Evolutionary conservation across 352 stramenopile species (phyloP).

Genomic region (Hyphochytrium catenoides): DNA sequence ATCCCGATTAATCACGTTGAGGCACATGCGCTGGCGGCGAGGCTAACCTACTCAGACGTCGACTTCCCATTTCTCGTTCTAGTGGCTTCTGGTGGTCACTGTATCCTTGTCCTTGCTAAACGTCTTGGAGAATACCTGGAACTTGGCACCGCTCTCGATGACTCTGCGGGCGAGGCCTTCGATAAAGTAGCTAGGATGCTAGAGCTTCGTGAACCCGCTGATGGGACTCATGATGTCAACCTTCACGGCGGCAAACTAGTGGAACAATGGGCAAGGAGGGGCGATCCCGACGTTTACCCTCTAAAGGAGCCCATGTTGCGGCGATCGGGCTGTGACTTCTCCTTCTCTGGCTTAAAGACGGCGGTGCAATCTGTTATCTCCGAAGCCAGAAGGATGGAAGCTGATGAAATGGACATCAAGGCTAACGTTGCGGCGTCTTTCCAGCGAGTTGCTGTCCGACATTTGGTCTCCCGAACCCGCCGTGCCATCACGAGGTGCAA

Average conservation of each 20-base stretch:
- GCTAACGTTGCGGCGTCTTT: slow-evolving; percentile 22
- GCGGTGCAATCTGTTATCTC: slow-evolving; percentile 62
- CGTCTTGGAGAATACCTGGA: slow-evolving; percentile 76
- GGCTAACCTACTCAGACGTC: slow-evolving; percentile 30
- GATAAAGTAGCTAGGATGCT: slow-evolving; percentile 94
- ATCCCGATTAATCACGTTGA: slow-evolving; percentile 93
- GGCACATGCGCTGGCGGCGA: slow-evolving; percentile 83
- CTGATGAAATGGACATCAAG: slow-evolving; percentile 10
- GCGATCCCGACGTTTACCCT: slow-evolving; percentile 62
- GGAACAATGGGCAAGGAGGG: slow-evolving; percentile 64
- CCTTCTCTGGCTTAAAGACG: slow-evolving; percentile 93
- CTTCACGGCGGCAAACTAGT: slow-evolving; percentile 77
- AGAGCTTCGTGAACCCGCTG: slow-evolving; percentile 16
- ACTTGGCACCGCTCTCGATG: slow-evolving; percentile 87
- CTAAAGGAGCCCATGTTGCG: slow-evolving; percentile 69
- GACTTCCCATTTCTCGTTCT: slow-evolving; percentile 91
- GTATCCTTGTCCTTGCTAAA: slow-evolving; percentile 76
- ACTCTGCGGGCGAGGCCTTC: slow-evolving; percentile 92
- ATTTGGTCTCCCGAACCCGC: slow-evolving; percentile 64
- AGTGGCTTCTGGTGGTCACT: slow-evolving; percentile 95
- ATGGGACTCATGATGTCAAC: slow-evolving; percentile 10
- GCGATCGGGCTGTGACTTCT: slow-evolving; percentile 82
- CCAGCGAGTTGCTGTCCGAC: slow-evolving; percentile 54
- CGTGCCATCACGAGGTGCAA: slow-evolving; percentile 58
- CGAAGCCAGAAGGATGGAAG: slow-evolving; percentile 12